A percentile compares a stretch with the other conserved stretches of the same genome.
Evolutionary conservation across 2,329 filamentous ascomycete species (phyloP).

Genomic region (Sporothrix protearum): DNA sequence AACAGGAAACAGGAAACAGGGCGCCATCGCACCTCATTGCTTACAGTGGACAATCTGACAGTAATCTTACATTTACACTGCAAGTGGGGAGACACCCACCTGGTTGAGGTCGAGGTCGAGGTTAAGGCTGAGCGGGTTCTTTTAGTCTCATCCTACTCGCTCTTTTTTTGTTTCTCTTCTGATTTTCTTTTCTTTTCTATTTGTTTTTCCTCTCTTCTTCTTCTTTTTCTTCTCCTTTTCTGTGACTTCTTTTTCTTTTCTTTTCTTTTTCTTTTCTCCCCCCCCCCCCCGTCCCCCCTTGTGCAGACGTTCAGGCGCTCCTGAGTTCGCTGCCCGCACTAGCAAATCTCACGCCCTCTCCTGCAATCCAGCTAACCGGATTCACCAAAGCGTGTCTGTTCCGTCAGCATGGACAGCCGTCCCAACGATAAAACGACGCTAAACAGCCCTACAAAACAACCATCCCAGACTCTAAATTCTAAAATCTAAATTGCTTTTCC

Average conservation of each 20-base stretch:
- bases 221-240: neutral
- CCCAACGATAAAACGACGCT: neutral
- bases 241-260: neutral
- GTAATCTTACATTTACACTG: neutral
- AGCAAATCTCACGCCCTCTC: neutral
- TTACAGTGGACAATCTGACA: too few relatives aligned
- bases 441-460: too few relatives aligned
- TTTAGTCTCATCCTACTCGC: neutral
- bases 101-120: too few relatives aligned
- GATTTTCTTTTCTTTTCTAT: too few relatives aligned
- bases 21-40: too few relatives aligned
- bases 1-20: too few relatives aligned
- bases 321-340: neutral
- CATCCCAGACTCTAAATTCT: too few relatives aligned
- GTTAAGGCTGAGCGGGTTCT: too few relatives aligned
- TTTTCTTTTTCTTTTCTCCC: neutral
- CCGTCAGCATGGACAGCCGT: neutral
- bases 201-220: neutral
- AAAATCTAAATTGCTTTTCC: too few relatives aligned
- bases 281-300: too few relatives aligned
- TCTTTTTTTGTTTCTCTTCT: neutral
- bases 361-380: neutral
- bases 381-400: neutral
- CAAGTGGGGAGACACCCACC: neutral
- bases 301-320: neutral